Evolutionary conservation across 805 yeast genomes (phyloP).

Genomic region (Wickerhamiella qilinensis): DNA sequence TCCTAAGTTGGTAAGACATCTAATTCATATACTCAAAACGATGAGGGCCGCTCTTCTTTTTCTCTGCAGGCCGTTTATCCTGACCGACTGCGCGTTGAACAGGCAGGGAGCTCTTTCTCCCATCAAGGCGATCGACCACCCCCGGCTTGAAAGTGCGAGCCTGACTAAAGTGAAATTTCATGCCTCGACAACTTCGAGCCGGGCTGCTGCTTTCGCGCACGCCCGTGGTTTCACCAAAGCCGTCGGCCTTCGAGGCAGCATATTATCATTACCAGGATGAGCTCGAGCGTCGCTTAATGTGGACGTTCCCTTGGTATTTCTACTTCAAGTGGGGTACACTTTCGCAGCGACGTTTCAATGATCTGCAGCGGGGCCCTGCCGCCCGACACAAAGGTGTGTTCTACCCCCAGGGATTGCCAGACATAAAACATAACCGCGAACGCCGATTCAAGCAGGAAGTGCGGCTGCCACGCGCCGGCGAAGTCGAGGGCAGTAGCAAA

Average conservation of each 20-base stretch:
- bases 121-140: no score
- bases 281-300: constrained; percentile 78
- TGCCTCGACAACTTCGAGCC: constrained; percentile 11
- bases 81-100: no score
- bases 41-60: no score
- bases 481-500: constrained; percentile 23
- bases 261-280: constrained; percentile 75
- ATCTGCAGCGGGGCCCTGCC: constrained; percentile 62
- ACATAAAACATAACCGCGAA: constrained; percentile 76
- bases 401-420: constrained; percentile 75
- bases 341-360: constrained; percentile 63
- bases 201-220: constrained; percentile 54
- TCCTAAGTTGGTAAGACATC: no score
- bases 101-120: no score
- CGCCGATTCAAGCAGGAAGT: constrained; percentile 68
- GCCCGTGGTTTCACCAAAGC: constrained; percentile 72
- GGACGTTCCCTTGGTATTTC: constrained; percentile 92
- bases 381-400: constrained; percentile 58
- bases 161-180: constrained; percentile 1
- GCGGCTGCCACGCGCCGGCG: constrained; percentile 48
- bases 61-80: no score
- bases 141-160: no score
- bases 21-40: no score
- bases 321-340: constrained; percentile 83
- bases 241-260: constrained; percentile 51